phyloP scores from a whole-genome alignment of 176 grass and related monocot species.

The Guadua angustifolia region DNA sequence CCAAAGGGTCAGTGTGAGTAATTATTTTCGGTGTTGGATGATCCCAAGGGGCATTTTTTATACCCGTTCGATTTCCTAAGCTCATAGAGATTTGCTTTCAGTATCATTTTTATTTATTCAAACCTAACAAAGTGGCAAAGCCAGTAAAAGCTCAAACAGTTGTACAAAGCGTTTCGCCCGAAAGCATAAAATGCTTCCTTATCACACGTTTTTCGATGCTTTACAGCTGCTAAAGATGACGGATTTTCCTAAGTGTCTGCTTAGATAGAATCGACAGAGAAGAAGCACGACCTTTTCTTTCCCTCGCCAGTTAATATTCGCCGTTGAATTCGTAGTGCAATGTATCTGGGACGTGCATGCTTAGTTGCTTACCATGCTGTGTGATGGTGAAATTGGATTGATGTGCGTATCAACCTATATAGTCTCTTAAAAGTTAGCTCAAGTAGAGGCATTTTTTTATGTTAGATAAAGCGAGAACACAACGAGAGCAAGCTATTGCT shows the following conservation, averaged over 20 bases:
- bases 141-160: neutral
- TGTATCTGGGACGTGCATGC: too few species aligned
- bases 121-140: conserved; percentile 16
- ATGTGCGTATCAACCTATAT: neutral
- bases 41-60: neutral
- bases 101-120: neutral
- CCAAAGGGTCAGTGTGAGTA: neutral
- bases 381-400: neutral
- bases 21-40: neutral
- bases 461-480: neutral
- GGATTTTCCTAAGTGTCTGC: neutral
- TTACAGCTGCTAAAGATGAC: neutral
- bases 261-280: neutral
- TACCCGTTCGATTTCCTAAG: conserved; percentile 1
- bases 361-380: too few species aligned
- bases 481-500: too few species aligned
- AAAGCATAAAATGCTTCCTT: neutral
- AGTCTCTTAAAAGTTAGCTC: neutral
- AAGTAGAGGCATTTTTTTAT: neutral
- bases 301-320: neutral
- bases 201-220: neutral
- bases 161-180: neutral
- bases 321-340: too few species aligned
- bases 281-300: neutral
- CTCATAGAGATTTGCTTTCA: conserved; percentile 7